These are phyloP conservation scores for Penicillium sp. DNA, from an alignment of 2,329 filamentous ascomycete species.

Conservation along the genomic window DNA sequence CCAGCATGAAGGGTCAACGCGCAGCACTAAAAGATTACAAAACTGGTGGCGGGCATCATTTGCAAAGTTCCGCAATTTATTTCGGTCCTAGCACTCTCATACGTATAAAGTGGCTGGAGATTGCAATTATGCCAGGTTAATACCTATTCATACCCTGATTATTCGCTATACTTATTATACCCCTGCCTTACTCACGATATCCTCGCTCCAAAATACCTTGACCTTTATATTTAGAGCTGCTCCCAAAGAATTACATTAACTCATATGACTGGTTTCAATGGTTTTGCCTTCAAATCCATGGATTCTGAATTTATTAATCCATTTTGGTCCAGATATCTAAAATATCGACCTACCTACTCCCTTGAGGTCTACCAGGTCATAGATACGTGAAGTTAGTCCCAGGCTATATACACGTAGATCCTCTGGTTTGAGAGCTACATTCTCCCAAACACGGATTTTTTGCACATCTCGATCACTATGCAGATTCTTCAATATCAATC, in stretches of 20 bases:
- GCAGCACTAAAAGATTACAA: not conserved
- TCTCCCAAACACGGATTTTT: too few relatives aligned
- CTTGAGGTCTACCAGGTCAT: too few relatives aligned
- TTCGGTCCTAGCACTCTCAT: not conserved
- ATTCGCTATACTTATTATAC: not conserved
- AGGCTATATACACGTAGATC: not conserved
- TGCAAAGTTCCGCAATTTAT: not conserved
- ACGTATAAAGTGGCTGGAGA: not conserved
- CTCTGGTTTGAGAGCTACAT: too few relatives aligned
- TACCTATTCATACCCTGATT: not conserved
- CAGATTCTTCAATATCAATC: slow-evolving; percentile 2
- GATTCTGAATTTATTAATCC: too few relatives aligned
- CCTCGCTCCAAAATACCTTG: not conserved
- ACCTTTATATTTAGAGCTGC: not conserved
- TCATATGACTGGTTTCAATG: too few relatives aligned
- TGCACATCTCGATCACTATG: not conserved
- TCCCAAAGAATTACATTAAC: too few relatives aligned
- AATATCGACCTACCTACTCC: too few relatives aligned
- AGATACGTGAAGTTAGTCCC: too few relatives aligned
- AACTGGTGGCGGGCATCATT: not conserved
- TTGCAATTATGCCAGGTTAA: not conserved
- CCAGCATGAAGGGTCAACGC: not conserved
- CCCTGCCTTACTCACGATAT: not conserved
- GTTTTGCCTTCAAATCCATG: too few relatives aligned
- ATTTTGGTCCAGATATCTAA: too few relatives aligned